Percentiles rank a stretch among this genome's conserved stretches.
Conservation (phyloP, 2,329 filamentous ascomycete species). For the Geosmithia putterillii region DNA sequence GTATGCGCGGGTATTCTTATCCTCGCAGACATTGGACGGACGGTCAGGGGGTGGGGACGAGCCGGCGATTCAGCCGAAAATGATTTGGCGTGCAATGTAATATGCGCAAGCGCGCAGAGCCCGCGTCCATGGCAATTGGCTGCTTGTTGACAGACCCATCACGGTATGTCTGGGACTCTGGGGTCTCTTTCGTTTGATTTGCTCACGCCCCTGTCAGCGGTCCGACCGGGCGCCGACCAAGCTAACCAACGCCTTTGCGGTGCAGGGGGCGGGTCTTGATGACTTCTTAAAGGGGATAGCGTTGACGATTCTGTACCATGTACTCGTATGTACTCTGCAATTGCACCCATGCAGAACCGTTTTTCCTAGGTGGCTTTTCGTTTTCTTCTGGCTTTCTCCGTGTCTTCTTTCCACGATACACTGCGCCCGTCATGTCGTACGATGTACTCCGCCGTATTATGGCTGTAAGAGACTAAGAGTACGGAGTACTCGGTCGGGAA, state of each 20-base stretch:
- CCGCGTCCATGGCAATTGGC: neutral
- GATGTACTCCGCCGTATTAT: neutral
- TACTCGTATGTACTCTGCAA: too few species aligned
- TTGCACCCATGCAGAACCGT: too few species aligned
- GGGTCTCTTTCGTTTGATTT: neutral
- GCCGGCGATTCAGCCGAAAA: neutral
- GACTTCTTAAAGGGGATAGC: neutral
- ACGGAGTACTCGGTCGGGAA: too few species aligned
- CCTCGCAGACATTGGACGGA: neutral
- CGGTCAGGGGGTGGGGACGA: neutral
- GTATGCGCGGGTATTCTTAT: too few species aligned
- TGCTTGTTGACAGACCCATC: neutral
- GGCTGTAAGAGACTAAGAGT: too few species aligned
- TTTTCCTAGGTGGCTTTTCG: too few species aligned
- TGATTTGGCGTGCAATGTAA: neutral
- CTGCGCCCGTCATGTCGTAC: too few species aligned
- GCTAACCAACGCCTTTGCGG: neutral
- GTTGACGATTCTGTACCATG: too few species aligned
- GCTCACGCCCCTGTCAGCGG: neutral
- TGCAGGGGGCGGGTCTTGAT: neutral
- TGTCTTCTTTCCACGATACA: too few species aligned
- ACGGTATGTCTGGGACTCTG: neutral
- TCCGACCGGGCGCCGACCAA: neutral
- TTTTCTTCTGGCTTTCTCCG: neutral
- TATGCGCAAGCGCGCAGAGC: too few species aligned